Percentiles rank a stretch among this genome's conserved stretches.
phyloP scores from a whole-genome alignment of 805 yeast genomes.

The Isabelozyma pseudorhagii region DNA sequence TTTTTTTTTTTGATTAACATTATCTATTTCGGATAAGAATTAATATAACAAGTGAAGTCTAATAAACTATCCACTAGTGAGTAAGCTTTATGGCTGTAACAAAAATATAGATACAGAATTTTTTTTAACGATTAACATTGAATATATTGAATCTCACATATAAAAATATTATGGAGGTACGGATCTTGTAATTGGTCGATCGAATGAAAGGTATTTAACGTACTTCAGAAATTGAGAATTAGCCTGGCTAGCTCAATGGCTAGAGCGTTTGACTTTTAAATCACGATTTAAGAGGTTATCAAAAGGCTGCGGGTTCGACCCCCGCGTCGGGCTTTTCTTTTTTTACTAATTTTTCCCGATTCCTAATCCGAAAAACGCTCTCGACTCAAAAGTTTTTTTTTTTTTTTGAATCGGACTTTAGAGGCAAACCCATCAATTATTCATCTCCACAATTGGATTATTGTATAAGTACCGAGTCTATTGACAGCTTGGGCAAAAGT shows the following conservation, averaged over 20 bases:
- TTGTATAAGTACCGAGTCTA: neutral
- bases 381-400: neutral
- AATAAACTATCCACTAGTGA: too few species aligned
- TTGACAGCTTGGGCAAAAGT: too few species aligned
- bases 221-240: neutral
- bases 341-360: neutral
- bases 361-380: neutral
- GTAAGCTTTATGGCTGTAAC: too few species aligned
- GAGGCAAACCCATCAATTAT: neutral
- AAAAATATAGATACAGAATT: too few species aligned
- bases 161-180: neutral
- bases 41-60: too few species aligned
- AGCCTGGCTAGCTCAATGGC: slow-evolving; percentile 1
- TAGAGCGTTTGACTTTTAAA: slow-evolving; percentile 1
- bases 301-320: slow-evolving; percentile 1
- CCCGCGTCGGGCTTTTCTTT: slow-evolving; percentile 1
- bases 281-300: neutral
- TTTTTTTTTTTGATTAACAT: too few species aligned
- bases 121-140: too few species aligned
- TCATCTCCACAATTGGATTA: neutral
- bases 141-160: too few species aligned
- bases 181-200: neutral
- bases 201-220: too few species aligned
- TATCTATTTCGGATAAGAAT: too few species aligned
- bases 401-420: neutral